These are phyloP conservation scores for Auricularia auricula-judae DNA, from an alignment of 768 basidiomycete genomes.

Conservation along the genomic window DNA sequence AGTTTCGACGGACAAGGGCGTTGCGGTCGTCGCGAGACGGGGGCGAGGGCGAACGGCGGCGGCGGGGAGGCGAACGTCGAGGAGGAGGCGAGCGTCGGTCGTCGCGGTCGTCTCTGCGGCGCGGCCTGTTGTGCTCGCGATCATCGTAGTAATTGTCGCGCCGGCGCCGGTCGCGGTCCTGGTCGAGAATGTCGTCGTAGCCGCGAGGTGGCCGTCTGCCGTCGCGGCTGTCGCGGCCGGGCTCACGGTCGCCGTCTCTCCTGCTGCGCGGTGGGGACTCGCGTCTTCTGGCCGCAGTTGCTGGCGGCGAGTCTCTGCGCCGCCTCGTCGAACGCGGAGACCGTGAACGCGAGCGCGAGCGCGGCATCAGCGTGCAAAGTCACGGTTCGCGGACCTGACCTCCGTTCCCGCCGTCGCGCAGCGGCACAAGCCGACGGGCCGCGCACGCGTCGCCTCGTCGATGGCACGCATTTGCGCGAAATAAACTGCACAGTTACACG, in stretches of 20 bases:
- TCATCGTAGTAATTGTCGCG: background rate
- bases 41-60: background rate
- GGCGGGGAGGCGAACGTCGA: slow-evolving; percentile 1
- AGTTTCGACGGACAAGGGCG: slow-evolving; percentile 15
- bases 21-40: background rate
- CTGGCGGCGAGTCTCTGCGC: background rate
- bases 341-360: slow-evolving; percentile 10
- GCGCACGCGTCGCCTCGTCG: too few relatives aligned
- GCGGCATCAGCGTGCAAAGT: slow-evolving; percentile 1
- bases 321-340: slow-evolving; percentile 8
- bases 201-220: background rate
- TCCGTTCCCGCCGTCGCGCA: too few relatives aligned
- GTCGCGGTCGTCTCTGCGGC: slow-evolving; percentile 1
- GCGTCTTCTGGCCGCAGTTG: slow-evolving; percentile 2
- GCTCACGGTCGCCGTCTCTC: slow-evolving; percentile 7
- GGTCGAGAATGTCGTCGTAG: too few relatives aligned
- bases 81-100: background rate
- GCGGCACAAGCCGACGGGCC: too few relatives aligned
- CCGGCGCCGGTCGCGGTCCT: background rate
- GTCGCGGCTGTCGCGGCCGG: background rate
- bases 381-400: too few relatives aligned
- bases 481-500: too few relatives aligned
- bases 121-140: slow-evolving; percentile 4
- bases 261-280: slow-evolving; percentile 5
- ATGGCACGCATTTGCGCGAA: too few relatives aligned